Percentiles rank a stretch among this genome's conserved stretches.
Conservation (phyloP, 2,329 filamentous ascomycete genomes). For the Teratosphaeria nubilosa region DNA sequence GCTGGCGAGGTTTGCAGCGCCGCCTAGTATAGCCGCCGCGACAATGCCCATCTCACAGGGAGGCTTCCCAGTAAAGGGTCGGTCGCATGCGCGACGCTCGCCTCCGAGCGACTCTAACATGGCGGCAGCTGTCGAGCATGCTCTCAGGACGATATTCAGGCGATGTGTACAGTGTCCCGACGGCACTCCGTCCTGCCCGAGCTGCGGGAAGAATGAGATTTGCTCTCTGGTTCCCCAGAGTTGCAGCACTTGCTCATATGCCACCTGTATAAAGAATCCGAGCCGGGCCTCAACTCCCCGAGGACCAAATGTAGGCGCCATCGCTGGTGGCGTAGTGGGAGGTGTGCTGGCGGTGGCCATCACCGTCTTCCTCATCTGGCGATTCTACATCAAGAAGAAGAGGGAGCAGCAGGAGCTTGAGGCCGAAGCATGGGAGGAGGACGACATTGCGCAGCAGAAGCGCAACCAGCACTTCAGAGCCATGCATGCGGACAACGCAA, state of each 20-base stretch:
- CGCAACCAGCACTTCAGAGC: conserved; percentile 36
- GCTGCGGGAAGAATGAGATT: conserved; percentile 44
- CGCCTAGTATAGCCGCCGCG: neutral
- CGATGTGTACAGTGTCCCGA: conserved; percentile 50
- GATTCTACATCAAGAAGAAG: conserved; percentile 74
- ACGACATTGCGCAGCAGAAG: conserved; percentile 48
- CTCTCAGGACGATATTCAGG: conserved; percentile 38
- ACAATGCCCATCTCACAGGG: neutral
- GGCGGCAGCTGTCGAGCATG: conserved; percentile 12
- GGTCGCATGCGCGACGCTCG: neutral
- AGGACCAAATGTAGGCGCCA: conserved; percentile 66
- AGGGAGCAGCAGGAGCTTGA: conserved; percentile 53
- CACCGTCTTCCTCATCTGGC: conserved; percentile 72
- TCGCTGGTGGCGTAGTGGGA: conserved; percentile 84
- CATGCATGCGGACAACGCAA: conserved; percentile 61
- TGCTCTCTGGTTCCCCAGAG: conserved; percentile 51
- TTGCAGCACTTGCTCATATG: conserved; percentile 51
- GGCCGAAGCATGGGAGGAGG: conserved; percentile 45
- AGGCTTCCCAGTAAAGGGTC: neutral
- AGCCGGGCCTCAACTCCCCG: conserved; percentile 25
- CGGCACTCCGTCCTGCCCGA: conserved; percentile 46
- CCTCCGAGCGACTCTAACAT: conserved; percentile 2
- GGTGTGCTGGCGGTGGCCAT: conserved; percentile 67
- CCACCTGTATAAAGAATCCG: conserved; percentile 42
- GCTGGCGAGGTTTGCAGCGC: neutral